Conservation (phyloP, 2,329 filamentous ascomycete genomes). For the Botrytis squamosa region DNA sequence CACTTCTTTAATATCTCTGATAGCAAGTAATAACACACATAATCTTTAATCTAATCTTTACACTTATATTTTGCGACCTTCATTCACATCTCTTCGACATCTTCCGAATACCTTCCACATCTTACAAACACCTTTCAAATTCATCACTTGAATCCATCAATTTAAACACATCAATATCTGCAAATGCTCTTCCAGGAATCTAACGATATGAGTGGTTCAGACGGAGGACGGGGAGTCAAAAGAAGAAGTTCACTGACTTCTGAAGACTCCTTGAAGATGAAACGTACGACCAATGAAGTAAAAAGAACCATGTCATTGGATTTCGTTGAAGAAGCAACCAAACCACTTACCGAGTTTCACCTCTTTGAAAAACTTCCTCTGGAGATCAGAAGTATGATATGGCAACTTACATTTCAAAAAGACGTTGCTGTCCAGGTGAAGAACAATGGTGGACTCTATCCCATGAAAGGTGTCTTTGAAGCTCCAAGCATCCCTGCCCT, state of each 20-base stretch:
- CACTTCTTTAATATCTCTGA: background rate
- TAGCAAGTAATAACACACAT: background rate
- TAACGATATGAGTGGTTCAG: background rate
- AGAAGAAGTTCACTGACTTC: background rate
- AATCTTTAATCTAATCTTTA: background rate
- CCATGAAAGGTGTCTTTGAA: background rate
- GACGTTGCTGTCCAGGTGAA: background rate
- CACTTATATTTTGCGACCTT: background rate
- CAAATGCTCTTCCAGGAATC: background rate
- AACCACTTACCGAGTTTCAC: background rate
- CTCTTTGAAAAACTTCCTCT: background rate
- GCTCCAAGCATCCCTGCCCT: background rate
- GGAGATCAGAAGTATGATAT: background rate
- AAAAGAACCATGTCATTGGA: background rate
- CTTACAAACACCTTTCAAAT: background rate
- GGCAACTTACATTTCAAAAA: background rate
- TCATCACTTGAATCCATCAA: background rate
- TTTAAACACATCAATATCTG: background rate
- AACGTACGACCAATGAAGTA: background rate
- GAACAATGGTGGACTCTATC: background rate
- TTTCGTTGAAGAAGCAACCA: background rate
- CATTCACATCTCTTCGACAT: background rate
- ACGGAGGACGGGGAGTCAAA: background rate
- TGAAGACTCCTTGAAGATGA: background rate
- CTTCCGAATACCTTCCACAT: background rate